Percentiles rank a stretch among this genome's conserved stretches.
These are phyloP conservation scores for Saccharomycopsis fibuligera DNA, from an alignment of 805 yeast genomes.

Conservation along the genomic window DNA sequence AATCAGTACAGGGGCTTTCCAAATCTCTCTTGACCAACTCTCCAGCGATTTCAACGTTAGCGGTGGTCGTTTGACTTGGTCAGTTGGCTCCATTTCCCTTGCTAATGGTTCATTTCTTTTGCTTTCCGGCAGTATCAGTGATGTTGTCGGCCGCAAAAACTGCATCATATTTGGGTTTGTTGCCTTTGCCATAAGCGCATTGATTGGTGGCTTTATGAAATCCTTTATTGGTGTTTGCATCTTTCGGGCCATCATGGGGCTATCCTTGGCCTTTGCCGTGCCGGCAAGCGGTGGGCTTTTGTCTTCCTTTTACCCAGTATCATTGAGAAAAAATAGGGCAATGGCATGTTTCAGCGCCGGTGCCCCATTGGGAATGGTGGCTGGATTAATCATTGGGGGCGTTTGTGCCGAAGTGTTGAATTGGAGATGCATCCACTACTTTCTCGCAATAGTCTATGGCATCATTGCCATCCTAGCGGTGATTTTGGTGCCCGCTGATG, in stretches of 20 bases:
- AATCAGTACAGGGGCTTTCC: conserved; percentile 33
- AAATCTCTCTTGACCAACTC: conserved; percentile 32
- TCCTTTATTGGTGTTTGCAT: conserved; percentile 33
- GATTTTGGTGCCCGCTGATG: conserved; percentile 30
- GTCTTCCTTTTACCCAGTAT: conserved; percentile 35
- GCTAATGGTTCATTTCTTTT: conserved; percentile 39
- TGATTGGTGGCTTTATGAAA: conserved; percentile 33
- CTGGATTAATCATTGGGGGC: conserved; percentile 40
- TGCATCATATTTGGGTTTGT: conserved; percentile 32
- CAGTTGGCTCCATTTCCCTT: conserved; percentile 33
- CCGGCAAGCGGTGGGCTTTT: conserved; percentile 44
- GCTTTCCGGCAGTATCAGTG: conserved; percentile 42
- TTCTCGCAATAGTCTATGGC: conserved; percentile 34
- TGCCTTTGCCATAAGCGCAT: conserved; percentile 28
- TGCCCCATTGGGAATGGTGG: conserved; percentile 42
- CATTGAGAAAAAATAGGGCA: conserved; percentile 35
- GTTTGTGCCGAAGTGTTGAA: conserved; percentile 33
- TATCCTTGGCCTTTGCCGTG: conserved; percentile 36
- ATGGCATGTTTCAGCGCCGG: conserved; percentile 40
- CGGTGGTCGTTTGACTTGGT: conserved; percentile 42
- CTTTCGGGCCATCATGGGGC: conserved; percentile 41
- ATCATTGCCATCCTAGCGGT: conserved; percentile 25
- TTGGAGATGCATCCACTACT: conserved; percentile 39
- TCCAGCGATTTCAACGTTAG: conserved; percentile 31
- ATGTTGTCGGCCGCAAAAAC: conserved; percentile 39